Percentiles rank a stretch among this genome's conserved stretches.
These are phyloP conservation scores for Penicillium sp. DNA, from an alignment of 2,329 filamentous ascomycete genomes.

Conservation along the genomic window DNA sequence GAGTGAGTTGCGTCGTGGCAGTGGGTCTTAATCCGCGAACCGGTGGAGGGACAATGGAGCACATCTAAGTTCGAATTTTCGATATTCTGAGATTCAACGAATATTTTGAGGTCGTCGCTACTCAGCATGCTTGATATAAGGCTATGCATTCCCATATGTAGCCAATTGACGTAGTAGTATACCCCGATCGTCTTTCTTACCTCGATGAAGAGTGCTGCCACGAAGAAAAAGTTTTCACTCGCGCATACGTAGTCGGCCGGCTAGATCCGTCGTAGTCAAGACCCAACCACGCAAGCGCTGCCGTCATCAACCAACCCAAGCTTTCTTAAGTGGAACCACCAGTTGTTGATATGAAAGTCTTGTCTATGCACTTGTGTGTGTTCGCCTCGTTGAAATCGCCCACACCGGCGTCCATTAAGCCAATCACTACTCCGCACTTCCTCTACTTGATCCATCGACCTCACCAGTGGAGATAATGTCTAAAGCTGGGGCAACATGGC, in stretches of 20 bases:
- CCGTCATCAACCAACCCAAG: conserved; percentile 21
- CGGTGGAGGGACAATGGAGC: background rate
- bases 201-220: background rate
- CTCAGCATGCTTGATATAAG: background rate
- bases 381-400: background rate
- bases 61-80: background rate
- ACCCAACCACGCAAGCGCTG: conserved; percentile 20
- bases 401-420: background rate
- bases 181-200: background rate
- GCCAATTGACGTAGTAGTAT: no score
- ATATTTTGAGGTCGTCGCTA: background rate
- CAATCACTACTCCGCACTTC: background rate
- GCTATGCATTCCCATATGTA: no score
- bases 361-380: background rate
- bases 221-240: background rate
- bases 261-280: conserved; percentile 16
- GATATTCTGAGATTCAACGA: no score
- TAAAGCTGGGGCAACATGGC: conserved; percentile 9
- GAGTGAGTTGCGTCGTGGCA: conserved; percentile 3
- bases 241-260: conserved; percentile 15
- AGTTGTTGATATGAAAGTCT: conserved; percentile 1
- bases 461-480: conserved; percentile 4
- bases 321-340: conserved; percentile 15
- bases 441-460: conserved; percentile 5
- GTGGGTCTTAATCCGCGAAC: background rate